Conservation (phyloP, 148 eudicot genomes). For the Rhododendron simsii region DNA sequence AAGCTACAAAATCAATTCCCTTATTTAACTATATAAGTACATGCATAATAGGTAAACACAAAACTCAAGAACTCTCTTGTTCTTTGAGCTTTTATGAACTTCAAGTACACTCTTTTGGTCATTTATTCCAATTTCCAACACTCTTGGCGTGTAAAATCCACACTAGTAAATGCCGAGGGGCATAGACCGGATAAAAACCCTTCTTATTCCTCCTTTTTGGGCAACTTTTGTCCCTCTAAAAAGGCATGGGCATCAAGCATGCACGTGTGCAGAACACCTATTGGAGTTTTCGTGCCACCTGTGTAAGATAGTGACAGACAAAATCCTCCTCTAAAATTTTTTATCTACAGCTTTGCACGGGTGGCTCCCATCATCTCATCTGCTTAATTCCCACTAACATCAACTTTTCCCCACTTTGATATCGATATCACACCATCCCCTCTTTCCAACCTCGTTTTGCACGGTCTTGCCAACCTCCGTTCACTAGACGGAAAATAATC, state of each 20-base stretch:
- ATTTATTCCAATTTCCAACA: background rate
- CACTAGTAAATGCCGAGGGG: background rate
- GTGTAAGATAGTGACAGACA: constrained; percentile 8
- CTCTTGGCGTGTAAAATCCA: background rate
- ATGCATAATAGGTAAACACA: too few relatives aligned
- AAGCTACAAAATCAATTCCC: too few relatives aligned
- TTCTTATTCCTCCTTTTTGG: background rate
- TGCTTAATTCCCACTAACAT: background rate
- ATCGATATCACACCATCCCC: constrained; percentile 16
- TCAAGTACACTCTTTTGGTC: too few relatives aligned
- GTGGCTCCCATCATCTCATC: background rate
- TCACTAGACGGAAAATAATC: too few relatives aligned
- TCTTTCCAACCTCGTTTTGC: background rate
- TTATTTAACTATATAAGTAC: too few relatives aligned
- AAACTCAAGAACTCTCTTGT: too few relatives aligned
- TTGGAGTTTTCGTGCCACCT: constrained; percentile 8
- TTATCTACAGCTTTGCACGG: background rate
- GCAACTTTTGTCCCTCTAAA: background rate
- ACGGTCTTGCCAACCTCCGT: too few relatives aligned
- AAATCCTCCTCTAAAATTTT: background rate
- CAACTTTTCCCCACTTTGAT: constrained; percentile 7
- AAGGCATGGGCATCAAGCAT: background rate
- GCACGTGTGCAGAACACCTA: constrained; percentile 37
- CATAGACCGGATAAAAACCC: background rate
- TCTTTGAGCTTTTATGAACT: too few relatives aligned